Evolutionary conservation across 495 filamentous ascomycete species (phyloP), one percentile per base, ranked within the genome.

Genomic region (Hypomontagnella monticulosa): DNA sequence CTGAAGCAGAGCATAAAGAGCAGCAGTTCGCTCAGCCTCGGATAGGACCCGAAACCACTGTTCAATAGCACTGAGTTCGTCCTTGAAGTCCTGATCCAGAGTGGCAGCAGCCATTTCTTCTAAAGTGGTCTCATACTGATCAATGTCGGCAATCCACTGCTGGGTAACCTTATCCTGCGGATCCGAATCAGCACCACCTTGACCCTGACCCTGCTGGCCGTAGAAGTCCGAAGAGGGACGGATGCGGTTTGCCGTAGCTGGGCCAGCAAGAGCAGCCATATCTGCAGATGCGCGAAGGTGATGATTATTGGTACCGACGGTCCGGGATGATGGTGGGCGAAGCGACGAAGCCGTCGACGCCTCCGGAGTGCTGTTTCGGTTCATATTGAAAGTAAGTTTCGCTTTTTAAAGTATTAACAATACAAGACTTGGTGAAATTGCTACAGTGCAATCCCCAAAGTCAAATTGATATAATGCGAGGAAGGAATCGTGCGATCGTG

Each of bases 91-190:
- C 78, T 99, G 96, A 76, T 99, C 95, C 33, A 98, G 81, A 9
- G 96, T 97, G 44, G 96, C 95, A 30, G 94, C 93, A 15, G 95
- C 96, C 95, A 99, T 99, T 76, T 99, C 95, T 76, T 98, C 96
- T 70, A 99, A 77, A 3, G 95, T 99, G 42, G 85, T 96, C 83
- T 99, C 95, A 68, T 97, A 97, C 75, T 97, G 94, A 71, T 99
- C 95, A 69, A 99, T 97, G 70, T 99, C 95, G 36, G 94, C 92
- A 51, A 99, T 93, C 95, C 96, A 99, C 74, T 99, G 93, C 79
- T 97, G 93, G 47, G 95, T 93, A 33, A 93, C 91, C 79, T 93
- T 93, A 70, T 98, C 96, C 75, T 92, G 84, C 16, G 90, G 87
- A 77, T 98, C 95, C 41, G 76, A 72, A 59, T 97, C 93, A 20